Conservation (phyloP, 169 alveolate genomes). For the Plasmodium chabaudi region DNA sequence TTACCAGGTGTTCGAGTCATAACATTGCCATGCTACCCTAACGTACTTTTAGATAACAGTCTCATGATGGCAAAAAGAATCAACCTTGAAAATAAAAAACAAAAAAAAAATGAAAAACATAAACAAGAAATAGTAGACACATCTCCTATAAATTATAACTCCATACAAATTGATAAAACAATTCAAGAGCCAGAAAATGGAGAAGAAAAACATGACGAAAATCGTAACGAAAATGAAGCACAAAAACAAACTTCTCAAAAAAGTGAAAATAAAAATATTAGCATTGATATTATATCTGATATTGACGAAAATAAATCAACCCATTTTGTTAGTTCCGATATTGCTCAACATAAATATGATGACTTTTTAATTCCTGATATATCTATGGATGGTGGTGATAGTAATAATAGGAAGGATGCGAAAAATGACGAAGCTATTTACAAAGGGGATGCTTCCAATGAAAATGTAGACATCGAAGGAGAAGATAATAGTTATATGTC, state of each 20-base stretch:
- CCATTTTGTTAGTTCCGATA: constrained; percentile 54
- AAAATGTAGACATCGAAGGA: not conserved
- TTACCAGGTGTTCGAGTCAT: constrained; percentile 67
- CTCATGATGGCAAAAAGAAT: constrained; percentile 59
- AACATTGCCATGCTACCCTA: constrained; percentile 73
- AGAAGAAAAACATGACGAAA: not conserved
- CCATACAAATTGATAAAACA: constrained; percentile 1
- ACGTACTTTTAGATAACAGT: constrained; percentile 69
- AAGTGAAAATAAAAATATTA: constrained; percentile 17
- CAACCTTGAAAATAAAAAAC: constrained; percentile 18
- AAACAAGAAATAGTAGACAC: constrained; percentile 1
- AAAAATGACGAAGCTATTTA: not conserved
- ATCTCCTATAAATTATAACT: not conserved
- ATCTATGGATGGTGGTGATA: constrained; percentile 9
- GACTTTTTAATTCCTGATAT: constrained; percentile 30
- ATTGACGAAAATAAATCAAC: constrained; percentile 56
- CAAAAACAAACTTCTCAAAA: not conserved
- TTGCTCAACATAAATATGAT: constrained; percentile 13
- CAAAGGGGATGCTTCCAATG: not conserved
- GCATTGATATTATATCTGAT: constrained; percentile 10
- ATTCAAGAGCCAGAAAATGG: not conserved
- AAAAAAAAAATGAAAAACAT: constrained; percentile 13
- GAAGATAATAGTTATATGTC: constrained; percentile 67
- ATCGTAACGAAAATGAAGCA: too few species aligned
- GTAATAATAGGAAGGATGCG: not conserved